These are phyloP conservation scores for Colletotrichum lindemuthianum DNA, from an alignment of 2,329 filamentous ascomycete species.

Conservation along the genomic window DNA sequence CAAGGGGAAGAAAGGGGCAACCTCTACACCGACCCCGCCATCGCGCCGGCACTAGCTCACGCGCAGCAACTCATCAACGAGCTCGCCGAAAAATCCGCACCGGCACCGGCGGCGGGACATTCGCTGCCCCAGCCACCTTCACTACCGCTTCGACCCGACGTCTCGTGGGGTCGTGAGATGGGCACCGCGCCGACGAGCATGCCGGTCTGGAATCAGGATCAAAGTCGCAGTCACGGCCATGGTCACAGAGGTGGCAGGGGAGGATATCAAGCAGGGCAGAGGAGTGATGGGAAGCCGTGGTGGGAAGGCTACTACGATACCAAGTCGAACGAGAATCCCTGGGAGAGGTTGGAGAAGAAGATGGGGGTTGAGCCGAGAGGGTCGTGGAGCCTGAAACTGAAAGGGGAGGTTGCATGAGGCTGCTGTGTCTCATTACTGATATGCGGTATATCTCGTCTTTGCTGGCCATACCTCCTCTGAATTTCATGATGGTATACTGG, in stretches of 20 bases:
- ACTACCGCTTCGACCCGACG: conserved; percentile 28
- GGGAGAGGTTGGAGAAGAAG: conserved; percentile 66
- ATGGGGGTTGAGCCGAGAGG: conserved; percentile 55
- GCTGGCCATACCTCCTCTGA: background rate
- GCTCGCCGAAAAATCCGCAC: conserved; percentile 3
- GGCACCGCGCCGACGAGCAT: conserved; percentile 15
- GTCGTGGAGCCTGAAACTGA: conserved; percentile 49
- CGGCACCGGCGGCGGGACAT: conserved; percentile 6
- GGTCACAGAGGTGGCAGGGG: background rate
- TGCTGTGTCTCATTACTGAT: background rate
- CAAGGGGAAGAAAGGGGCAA: conserved; percentile 21
- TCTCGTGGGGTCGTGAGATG: conserved; percentile 30
- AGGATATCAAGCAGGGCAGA: conserved; percentile 4
- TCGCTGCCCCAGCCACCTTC: conserved; percentile 18
- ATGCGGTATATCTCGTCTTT: no score
- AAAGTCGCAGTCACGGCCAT: background rate
- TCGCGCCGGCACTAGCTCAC: conserved; percentile 34
- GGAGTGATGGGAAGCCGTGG: conserved; percentile 54
- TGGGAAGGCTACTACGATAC: conserved; percentile 76
- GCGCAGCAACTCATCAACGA: conserved; percentile 34
- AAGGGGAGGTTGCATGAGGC: background rate
- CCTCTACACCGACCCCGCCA: conserved; percentile 14
- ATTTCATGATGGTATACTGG: background rate
- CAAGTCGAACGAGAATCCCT: conserved; percentile 77
- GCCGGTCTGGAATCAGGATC: conserved; percentile 16